Evolutionary conservation across 768 basidiomycete genomes (phyloP).

Genomic region (Auriscalpium vulgare): DNA sequence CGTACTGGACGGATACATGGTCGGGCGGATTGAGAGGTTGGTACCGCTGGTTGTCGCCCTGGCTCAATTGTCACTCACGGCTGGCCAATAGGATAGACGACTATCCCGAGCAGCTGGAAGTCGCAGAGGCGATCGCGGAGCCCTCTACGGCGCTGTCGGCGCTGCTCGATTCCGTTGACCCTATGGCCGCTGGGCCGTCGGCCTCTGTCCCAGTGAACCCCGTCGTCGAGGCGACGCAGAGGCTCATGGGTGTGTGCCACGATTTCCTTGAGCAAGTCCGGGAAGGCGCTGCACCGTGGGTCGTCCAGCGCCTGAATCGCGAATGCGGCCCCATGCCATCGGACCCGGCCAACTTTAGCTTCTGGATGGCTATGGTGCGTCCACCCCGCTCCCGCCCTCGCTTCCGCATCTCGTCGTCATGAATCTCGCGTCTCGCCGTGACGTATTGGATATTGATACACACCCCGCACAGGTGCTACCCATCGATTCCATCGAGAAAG

Average conservation of each 20-base stretch:
- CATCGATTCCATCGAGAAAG: slow-evolving; percentile 85
- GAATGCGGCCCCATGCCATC: slow-evolving; percentile 71
- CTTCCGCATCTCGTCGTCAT: neutral
- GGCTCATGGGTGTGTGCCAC: slow-evolving; percentile 46
- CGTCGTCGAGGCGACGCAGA: slow-evolving; percentile 13
- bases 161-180: neutral
- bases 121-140: neutral
- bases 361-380: slow-evolving; percentile 78
- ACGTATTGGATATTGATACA: too few relatives aligned
- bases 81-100: slow-evolving; percentile 18
- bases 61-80: neutral
- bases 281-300: slow-evolving; percentile 83
- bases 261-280: slow-evolving; percentile 54
- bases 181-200: neutral
- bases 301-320: slow-evolving; percentile 76
- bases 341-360: slow-evolving; percentile 68
- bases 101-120: slow-evolving; percentile 8
- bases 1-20: slow-evolving; percentile 82
- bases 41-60: neutral
- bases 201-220: neutral
- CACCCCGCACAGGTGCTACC: slow-evolving; percentile 48
- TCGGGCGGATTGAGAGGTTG: slow-evolving; percentile 67
- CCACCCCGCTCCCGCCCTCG: neutral
- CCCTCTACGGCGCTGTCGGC: slow-evolving; percentile 4
- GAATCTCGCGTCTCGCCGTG: neutral